Percentiles rank a stretch among this genome's conserved stretches.
These are phyloP conservation scores for Septoria linicola DNA, from an alignment of 2,329 filamentous ascomycete genomes.

Conservation along the genomic window DNA sequence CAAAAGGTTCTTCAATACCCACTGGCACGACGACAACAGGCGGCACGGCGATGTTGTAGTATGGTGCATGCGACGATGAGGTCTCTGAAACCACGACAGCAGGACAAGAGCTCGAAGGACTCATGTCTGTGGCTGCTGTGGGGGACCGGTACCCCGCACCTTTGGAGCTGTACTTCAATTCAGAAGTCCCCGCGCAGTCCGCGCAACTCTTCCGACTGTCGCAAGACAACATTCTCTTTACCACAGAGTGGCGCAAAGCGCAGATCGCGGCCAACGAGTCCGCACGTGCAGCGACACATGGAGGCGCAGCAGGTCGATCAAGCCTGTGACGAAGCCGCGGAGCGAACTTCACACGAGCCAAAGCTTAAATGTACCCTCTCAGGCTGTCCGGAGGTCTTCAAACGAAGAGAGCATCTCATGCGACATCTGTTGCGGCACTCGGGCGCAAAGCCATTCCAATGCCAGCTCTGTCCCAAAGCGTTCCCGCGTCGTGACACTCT, in stretches of 20 bases:
- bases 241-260: no score
- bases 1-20: conserved; percentile 60
- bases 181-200: background rate
- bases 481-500: conserved; percentile 8
- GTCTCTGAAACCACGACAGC: no score
- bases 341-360: background rate
- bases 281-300: background rate
- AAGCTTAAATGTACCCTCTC: conserved; percentile 7
- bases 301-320: conserved; percentile 4
- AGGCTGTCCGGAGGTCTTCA: conserved; percentile 6
- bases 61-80: conserved; percentile 44
- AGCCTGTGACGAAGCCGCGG: conserved; percentile 8
- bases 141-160: conserved; percentile 3
- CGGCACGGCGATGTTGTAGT: conserved; percentile 62
- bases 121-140: conserved; percentile 1
- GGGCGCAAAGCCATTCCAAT: conserved; percentile 6
- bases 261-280: no score
- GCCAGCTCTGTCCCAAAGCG: conserved; percentile 4
- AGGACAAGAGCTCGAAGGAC: no score
- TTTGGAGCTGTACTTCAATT: background rate
- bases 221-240: no score
- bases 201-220: background rate
- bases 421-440: conserved; percentile 7
- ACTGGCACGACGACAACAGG: conserved; percentile 63
- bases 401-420: conserved; percentile 10